Evolutionary conservation across 768 basidiomycete species (phyloP).

Genomic region (Porphyrellus cyaneotinctus): DNA sequence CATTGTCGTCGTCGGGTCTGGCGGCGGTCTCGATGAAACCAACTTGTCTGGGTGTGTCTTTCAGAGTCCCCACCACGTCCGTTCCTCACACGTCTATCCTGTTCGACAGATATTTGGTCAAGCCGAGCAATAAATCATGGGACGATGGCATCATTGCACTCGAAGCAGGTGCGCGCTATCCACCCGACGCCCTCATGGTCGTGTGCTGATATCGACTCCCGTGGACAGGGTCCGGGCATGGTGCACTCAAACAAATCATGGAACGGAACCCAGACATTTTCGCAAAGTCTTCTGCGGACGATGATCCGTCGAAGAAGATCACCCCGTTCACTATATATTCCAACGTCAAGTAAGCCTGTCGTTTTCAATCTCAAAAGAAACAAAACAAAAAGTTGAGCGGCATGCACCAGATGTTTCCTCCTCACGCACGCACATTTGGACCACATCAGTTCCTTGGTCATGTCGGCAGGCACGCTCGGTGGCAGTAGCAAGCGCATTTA

Average conservation of each 20-base stretch:
- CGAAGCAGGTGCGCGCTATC: slow-evolving; percentile 66
- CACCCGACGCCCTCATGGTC: neutral
- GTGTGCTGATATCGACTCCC: neutral
- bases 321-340: slow-evolving; percentile 29
- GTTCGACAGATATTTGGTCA: slow-evolving; percentile 75
- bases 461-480: slow-evolving; percentile 74
- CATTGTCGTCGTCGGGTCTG: slow-evolving; percentile 74
- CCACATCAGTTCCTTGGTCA: slow-evolving; percentile 77
- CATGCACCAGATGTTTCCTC: slow-evolving; percentile 61
- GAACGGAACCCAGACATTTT: slow-evolving; percentile 55
- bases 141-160: slow-evolving; percentile 76
- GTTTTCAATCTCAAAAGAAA: no score
- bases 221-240: slow-evolving; percentile 73
- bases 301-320: slow-evolving; percentile 8
- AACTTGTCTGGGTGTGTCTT: slow-evolving; percentile 77
- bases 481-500: slow-evolving; percentile 62
- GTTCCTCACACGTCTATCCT: slow-evolving; percentile 10
- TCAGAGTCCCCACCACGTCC: neutral
- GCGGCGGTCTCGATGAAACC: slow-evolving; percentile 87
- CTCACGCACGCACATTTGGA: slow-evolving; percentile 90
- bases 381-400: no score
- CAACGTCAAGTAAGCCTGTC: slow-evolving; percentile 30
- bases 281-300: slow-evolving; percentile 18
- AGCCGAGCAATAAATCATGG: slow-evolving; percentile 64
- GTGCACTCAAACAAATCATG: slow-evolving; percentile 65